Base-by-base conservation (phyloP, 768 basidiomycete genomes). In the Scleroderma bovista region DNA sequence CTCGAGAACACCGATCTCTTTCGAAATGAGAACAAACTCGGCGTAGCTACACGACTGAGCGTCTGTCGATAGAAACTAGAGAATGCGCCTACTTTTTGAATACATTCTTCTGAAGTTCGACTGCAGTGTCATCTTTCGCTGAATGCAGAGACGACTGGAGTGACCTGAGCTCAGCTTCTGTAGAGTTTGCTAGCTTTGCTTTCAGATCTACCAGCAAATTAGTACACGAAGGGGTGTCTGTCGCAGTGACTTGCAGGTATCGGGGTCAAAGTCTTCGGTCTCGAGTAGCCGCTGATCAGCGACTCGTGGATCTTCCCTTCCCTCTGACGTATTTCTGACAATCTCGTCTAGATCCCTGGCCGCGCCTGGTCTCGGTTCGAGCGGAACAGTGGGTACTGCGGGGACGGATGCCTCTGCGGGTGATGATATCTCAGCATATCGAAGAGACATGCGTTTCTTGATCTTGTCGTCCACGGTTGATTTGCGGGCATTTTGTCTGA, bases 11-110 rank as follows among this genome's bases (percentile, higher is more conserved):
- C 88, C 86, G 47, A 99, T 95, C 69, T 98, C 96, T 63, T 98
- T 98, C 3, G 96, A 96, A 19, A 99, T 90, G 48, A 87, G 76
- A 23, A 99, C 90, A 63, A 98, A 98, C 65, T 98, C 93, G 41
- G 93, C 89, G 62, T 98, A 98, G 69, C 95, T 98, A 60, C 16
- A 50, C 37, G 22, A 39, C 60, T 52, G 69, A 44, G 23, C 1
- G 17, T 12, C 2, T 29, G 15, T 39, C 41, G 38, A 31, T 32
- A 22, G 31, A 23, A 31, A 6, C 11, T 16, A 29, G 15, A 7
- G n/a, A n/a, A 38, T 26, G 17, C 7, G 31, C 61, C 16, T 22
- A 66, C 93, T 96, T 93, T 72, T 94, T 90, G 75, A 96, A 96
- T 1, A 98, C 94, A 60, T 86, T 96, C 54, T 79, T 79, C 70